Percentiles rank a stretch among this genome's conserved stretches.
Evolutionary conservation across 2,329 filamentous ascomycete species (phyloP).

Genomic region (Diaporthe destruens): DNA sequence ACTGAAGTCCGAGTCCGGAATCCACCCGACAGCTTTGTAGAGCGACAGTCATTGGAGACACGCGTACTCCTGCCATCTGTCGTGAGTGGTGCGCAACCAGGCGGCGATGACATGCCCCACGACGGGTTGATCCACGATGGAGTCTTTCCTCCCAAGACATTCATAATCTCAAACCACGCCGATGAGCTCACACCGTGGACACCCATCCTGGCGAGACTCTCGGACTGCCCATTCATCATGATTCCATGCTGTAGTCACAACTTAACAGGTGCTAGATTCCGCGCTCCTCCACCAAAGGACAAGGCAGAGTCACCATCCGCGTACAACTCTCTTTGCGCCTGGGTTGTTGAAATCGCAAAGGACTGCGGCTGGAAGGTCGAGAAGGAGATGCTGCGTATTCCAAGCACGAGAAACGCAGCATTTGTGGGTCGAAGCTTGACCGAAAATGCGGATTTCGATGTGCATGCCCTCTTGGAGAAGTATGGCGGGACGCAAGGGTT

Average conservation of each 20-base stretch:
- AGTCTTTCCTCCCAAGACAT: constrained; percentile 78
- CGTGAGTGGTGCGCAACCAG: constrained; percentile 45
- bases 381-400: constrained; percentile 89
- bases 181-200: constrained; percentile 98
- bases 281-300: constrained; percentile 71
- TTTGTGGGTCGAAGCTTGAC: constrained; percentile 74
- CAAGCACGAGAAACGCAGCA: constrained; percentile 88
- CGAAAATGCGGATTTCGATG: constrained; percentile 51
- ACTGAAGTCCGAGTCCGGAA: constrained; percentile 50
- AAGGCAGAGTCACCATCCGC: constrained; percentile 71
- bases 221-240: constrained; percentile 84
- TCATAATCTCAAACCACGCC: constrained; percentile 97
- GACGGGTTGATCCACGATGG: constrained; percentile 66
- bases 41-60: constrained; percentile 38
- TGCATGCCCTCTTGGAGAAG: constrained; percentile 59
- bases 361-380: constrained; percentile 83
- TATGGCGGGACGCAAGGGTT: constrained; percentile 71
- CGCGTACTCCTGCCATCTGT: constrained; percentile 63
- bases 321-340: constrained; percentile 86
- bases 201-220: constrained; percentile 83
- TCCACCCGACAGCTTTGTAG: constrained; percentile 43
- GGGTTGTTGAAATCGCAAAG: constrained; percentile 76
- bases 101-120: constrained; percentile 42
- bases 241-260: constrained; percentile 97
- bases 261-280: constrained; percentile 80